Conservation (phyloP, 2,329 filamentous ascomycete genomes). For the Sclerotinia sclerotiorum region DNA sequence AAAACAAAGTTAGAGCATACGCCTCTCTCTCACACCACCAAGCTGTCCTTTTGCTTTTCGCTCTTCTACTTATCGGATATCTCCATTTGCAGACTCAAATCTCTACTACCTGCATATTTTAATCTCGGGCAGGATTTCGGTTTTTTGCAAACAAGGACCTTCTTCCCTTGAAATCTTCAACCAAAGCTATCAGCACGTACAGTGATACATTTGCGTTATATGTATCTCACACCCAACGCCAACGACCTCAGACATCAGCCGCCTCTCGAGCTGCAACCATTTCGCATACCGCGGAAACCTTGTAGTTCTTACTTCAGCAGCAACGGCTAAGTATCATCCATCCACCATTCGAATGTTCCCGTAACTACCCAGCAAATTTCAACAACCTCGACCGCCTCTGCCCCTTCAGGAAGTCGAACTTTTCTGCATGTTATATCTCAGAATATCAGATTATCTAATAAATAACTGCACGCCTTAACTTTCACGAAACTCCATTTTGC, state of each 20-base stretch:
- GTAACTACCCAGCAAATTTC: constrained; percentile 47
- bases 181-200: constrained; percentile 38
- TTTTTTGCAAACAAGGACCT: constrained; percentile 1
- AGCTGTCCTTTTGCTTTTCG: constrained; percentile 11
- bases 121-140: not conserved
- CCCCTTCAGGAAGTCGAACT: constrained; percentile 41
- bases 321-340: constrained; percentile 72
- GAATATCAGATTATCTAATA: constrained; percentile 36
- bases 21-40: not conserved
- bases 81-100: not conserved
- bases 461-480: constrained; percentile 29
- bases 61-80: not conserved
- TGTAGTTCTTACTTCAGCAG: constrained; percentile 86
- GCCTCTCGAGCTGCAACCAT: constrained; percentile 94
- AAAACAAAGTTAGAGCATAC: not conserved
- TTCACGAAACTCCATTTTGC: constrained; percentile 29
- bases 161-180: constrained; percentile 30
- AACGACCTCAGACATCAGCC: constrained; percentile 91
- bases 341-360: constrained; percentile 37
- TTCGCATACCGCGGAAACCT: constrained; percentile 93
- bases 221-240: constrained; percentile 54
- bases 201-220: constrained; percentile 41
- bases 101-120: not conserved
- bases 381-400: constrained; percentile 55
- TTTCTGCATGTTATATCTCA: constrained; percentile 46